Evolutionary conservation across 2,329 filamentous ascomycete genomes (phyloP).

Genomic region (Xylaria sp.): DNA sequence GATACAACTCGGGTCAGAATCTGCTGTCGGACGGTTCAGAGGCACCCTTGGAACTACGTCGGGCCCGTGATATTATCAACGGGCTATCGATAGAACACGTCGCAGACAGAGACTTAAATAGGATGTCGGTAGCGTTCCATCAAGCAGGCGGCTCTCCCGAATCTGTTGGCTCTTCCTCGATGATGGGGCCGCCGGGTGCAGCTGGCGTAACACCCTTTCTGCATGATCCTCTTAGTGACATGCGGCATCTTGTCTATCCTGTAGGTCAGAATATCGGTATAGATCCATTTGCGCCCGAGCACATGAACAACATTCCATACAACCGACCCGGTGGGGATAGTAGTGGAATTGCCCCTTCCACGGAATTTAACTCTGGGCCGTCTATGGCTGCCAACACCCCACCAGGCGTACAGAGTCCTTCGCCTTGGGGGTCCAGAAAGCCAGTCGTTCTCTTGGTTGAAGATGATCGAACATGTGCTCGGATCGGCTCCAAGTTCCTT

Average conservation of each 20-base stretch:
- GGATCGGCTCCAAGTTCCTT: constrained; percentile 75
- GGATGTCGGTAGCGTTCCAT: constrained; percentile 63
- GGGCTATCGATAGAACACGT: constrained; percentile 63
- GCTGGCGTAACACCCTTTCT: constrained; percentile 57
- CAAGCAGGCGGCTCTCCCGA: constrained; percentile 64
- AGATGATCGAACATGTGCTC: constrained; percentile 75
- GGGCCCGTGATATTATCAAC: constrained; percentile 67
- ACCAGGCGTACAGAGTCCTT: constrained; percentile 52
- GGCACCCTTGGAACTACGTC: constrained; percentile 62
- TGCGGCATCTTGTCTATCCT: constrained; percentile 82
- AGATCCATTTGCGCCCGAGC: constrained; percentile 92
- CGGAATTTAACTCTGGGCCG: constrained; percentile 51
- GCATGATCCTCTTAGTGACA: constrained; percentile 66
- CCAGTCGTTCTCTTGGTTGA: constrained; percentile 92
- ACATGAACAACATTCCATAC: constrained; percentile 95
- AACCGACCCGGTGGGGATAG: constrained; percentile 72
- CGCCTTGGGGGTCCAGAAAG: constrained; percentile 68
- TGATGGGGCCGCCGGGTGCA: constrained; percentile 67
- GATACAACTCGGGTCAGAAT: constrained; percentile 54
- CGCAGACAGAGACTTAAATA: constrained; percentile 66
- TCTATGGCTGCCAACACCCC: constrained; percentile 52
- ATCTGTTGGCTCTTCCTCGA: constrained; percentile 59
- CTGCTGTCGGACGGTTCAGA: constrained; percentile 59
- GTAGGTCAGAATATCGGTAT: constrained; percentile 92
- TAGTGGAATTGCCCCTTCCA: constrained; percentile 55